A percentile compares a stretch with the other conserved stretches of the same genome.
Evolutionary conservation across 768 basidiomycete species (phyloP).

Genomic region (Lactarius vividus): DNA sequence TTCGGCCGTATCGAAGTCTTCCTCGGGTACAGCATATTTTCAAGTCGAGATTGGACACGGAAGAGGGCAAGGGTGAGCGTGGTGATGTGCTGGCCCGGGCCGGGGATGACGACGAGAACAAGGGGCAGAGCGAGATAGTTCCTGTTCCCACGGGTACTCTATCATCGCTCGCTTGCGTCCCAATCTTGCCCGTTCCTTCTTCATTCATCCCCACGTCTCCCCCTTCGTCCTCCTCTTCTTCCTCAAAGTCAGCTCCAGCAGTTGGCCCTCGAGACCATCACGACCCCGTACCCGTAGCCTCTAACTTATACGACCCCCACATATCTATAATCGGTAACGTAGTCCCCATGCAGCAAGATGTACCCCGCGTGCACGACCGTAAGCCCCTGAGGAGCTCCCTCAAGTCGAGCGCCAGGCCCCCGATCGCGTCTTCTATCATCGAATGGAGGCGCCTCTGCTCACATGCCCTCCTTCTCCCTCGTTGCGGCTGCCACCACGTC

Average conservation of each 20-base stretch:
- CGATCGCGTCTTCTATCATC: constrained; percentile 24
- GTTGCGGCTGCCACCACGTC: constrained; percentile 31
- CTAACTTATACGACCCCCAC: constrained; percentile 24
- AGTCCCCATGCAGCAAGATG: constrained; percentile 23
- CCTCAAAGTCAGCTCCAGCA: constrained; percentile 8
- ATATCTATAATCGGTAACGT: constrained; percentile 17
- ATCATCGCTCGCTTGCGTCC: background rate
- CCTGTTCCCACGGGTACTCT: constrained; percentile 18
- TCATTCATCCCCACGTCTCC: constrained; percentile 3
- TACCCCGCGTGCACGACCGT: constrained; percentile 23
- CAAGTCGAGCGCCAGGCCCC: constrained; percentile 21
- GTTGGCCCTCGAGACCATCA: constrained; percentile 7
- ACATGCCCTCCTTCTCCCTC: constrained; percentile 22
- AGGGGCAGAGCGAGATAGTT: background rate
- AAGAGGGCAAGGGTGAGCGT: background rate
- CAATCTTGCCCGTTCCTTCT: constrained; percentile 1
- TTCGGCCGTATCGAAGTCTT: constrained; percentile 34
- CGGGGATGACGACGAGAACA: constrained; percentile 1
- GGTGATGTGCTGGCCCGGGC: background rate
- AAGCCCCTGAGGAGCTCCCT: constrained; percentile 27
- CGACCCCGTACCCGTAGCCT: constrained; percentile 4
- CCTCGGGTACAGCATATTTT: constrained; percentile 33
- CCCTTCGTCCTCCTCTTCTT: background rate
- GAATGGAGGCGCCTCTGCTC: background rate
- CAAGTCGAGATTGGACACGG: constrained; percentile 17